Evolutionary conservation across 2,329 filamentous ascomycete genomes (phyloP), one percentile per base, ranked within the genome.

Genomic region (Juglanconis oblonga): DNA sequence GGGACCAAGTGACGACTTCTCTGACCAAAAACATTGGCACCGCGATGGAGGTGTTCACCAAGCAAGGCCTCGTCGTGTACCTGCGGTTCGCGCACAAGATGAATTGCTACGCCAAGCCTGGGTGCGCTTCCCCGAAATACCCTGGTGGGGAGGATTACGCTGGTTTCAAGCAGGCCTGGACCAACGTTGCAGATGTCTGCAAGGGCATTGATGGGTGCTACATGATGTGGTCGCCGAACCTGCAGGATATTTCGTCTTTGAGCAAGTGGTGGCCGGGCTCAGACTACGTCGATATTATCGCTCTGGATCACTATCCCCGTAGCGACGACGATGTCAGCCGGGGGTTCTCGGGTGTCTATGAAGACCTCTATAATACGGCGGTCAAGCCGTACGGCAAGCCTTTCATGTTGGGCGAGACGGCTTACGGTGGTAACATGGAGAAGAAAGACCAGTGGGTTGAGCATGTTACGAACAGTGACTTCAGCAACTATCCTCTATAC

Each of bases 61-160:
- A 62, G 24, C 17, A 63, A 31, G 62, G 62, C 4, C 48, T 65
- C 9, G 59, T 62, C 29, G 64, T 65, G 11, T 65, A 63, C 52
- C 64, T 65, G 49, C 62, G 65, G 11, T 66, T 65, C 60, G 64
- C 62, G 2, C 65, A 66, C 58, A 63, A 66, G 62, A 64, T 66
- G 60, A 65, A 66, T 60, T 66, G 57, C 40, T 66, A 65, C 50
- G 62, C 60, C 35, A 61, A 57, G 31, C 44, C 55, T 5, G 58
- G 55, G 3, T 63, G 60, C 42, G 56, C 57, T 10, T 9, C 52
- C 8, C 60, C 60, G 24, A 48, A 40, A 3, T 62, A 62, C 45
- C 60, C 60, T n/a, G 60, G 60, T 29, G 57, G 57, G 38, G 13
- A 47, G 40, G 52, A 62, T 40, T 62, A 59, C 52, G 60, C 33